These are phyloP conservation scores for Ceratopteris richardii DNA, from an alignment of 75 land plant genomes.

Conservation along the genomic window DNA sequence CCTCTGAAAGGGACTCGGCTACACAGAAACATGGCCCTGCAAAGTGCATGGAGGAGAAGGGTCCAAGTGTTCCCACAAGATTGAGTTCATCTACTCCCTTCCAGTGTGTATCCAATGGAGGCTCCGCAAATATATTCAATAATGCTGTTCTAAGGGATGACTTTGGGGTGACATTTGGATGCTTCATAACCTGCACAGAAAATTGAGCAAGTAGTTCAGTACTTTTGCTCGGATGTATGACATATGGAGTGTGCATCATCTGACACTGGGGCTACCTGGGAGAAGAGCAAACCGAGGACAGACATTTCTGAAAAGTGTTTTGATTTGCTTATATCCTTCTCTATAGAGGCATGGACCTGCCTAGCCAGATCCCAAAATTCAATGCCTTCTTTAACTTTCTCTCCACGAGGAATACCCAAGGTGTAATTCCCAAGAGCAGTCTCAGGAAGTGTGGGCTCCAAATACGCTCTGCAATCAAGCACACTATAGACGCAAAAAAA, in stretches of 20 bases:
- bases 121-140: constrained; percentile 29
- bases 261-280: no score
- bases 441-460: constrained; percentile 22
- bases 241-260: no score
- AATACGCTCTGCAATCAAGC: constrained; percentile 22
- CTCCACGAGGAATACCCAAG: constrained; percentile 18
- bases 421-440: constrained; percentile 26
- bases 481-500: constrained; percentile 13
- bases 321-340: constrained; percentile 21
- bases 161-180: constrained; percentile 24
- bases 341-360: background rate
- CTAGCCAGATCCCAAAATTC: constrained; percentile 33
- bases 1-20: constrained; percentile 17
- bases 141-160: constrained; percentile 34
- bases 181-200: constrained; percentile 30
- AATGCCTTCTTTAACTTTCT: constrained; percentile 19
- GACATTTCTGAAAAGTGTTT: constrained; percentile 33
- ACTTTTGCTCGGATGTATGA: background rate
- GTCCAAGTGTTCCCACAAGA: constrained; percentile 27
- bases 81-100: constrained; percentile 17
- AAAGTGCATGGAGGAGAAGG: constrained; percentile 34
- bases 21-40: constrained; percentile 36
- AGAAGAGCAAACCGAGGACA: constrained; percentile 29
- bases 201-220: background rate
- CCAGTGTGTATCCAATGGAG: constrained; percentile 1